Conservation (phyloP, 129 eudicot genomes). For the Flaveria brownii region DNA sequence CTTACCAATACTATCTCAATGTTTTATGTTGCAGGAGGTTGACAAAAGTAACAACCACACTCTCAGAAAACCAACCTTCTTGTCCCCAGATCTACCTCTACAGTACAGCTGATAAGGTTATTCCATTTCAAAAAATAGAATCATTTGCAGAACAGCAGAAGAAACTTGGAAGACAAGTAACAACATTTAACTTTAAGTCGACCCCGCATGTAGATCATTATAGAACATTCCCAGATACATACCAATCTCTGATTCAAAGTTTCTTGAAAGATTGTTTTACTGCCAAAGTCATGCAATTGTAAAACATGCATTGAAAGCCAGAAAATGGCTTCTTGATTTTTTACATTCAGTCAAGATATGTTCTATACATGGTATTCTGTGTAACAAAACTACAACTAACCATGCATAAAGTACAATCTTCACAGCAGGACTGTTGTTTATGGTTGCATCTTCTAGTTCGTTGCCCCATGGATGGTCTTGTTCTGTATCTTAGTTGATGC, state of each 20-base stretch:
- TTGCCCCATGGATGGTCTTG: no score
- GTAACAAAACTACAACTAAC: slow-evolving; percentile 20
- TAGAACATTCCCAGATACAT: slow-evolving; percentile 67
- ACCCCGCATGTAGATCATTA: slow-evolving; percentile 92
- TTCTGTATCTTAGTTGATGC: no score
- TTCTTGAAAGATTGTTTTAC: slow-evolving; percentile 59
- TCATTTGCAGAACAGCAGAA: slow-evolving; percentile 58
- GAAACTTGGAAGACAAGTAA: slow-evolving; percentile 54
- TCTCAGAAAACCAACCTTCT: slow-evolving; percentile 56
- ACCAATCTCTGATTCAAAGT: slow-evolving; percentile 46
- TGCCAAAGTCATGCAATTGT: slow-evolving; percentile 21
- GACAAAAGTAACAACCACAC: slow-evolving; percentile 47
- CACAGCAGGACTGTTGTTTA: background rate
- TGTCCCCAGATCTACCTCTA: slow-evolving; percentile 88
- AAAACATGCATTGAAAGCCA: background rate
- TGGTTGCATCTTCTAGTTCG: background rate
- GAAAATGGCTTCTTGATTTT: slow-evolving; percentile 8
- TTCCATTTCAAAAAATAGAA: slow-evolving; percentile 64
- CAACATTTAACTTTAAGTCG: slow-evolving; percentile 55
- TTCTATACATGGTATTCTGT: background rate
- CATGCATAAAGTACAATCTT: slow-evolving; percentile 6
- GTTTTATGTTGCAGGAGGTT: slow-evolving; percentile 52
- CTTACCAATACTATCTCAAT: background rate
- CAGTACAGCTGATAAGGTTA: slow-evolving; percentile 82
- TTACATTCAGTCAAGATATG: background rate